These are phyloP conservation scores for Earliella scabrosa DNA, from an alignment of 1,284 basidiomycete species.

Conservation along the genomic window DNA sequence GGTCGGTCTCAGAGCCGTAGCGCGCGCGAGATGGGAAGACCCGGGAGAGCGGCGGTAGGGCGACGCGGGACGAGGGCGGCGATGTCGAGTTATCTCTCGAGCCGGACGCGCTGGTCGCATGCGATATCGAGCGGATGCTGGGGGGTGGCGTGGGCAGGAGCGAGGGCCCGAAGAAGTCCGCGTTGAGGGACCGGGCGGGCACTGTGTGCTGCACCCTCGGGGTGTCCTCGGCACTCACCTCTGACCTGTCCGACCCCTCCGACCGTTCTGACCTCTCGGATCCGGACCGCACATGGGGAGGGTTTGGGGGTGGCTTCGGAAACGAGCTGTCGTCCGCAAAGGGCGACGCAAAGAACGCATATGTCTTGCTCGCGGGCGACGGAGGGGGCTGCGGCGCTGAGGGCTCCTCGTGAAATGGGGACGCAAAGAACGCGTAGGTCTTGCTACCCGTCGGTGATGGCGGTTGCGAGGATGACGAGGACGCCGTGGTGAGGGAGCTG, in stretches of 20 bases:
- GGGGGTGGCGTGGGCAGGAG: conserved; percentile 35
- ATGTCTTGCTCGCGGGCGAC: conserved; percentile 34
- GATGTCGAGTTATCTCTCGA: conserved; percentile 33
- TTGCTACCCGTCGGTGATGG: conserved; percentile 33
- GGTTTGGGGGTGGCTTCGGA: conserved; percentile 33
- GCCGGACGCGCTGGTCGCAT: conserved; percentile 16
- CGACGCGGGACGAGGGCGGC: conserved; percentile 24
- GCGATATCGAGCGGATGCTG: conserved; percentile 32
- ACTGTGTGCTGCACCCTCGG: conserved; percentile 24
- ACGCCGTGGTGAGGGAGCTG: conserved; percentile 32
- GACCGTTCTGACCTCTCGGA: conserved; percentile 13
- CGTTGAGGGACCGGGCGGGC: conserved; percentile 35
- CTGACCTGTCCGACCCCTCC: conserved; percentile 20
- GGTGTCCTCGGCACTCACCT: conserved; percentile 26
- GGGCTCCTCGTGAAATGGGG: conserved; percentile 31
- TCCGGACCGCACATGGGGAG: conserved; percentile 21
- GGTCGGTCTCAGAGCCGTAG: conserved; percentile 30
- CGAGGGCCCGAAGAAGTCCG: conserved; percentile 36
- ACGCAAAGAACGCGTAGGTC: conserved; percentile 38
- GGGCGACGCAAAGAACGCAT: conserved; percentile 38
- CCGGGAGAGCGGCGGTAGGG: conserved; percentile 34
- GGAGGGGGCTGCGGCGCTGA: conserved; percentile 27
- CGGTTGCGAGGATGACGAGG: conserved; percentile 32
- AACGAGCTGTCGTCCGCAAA: conserved; percentile 25
- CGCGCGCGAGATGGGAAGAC: conserved; percentile 39